Evolutionary conservation across 2,329 filamentous ascomycete species (phyloP), one percentile per base, ranked within the genome.

Genomic region (Niveomyces coronatus): DNA sequence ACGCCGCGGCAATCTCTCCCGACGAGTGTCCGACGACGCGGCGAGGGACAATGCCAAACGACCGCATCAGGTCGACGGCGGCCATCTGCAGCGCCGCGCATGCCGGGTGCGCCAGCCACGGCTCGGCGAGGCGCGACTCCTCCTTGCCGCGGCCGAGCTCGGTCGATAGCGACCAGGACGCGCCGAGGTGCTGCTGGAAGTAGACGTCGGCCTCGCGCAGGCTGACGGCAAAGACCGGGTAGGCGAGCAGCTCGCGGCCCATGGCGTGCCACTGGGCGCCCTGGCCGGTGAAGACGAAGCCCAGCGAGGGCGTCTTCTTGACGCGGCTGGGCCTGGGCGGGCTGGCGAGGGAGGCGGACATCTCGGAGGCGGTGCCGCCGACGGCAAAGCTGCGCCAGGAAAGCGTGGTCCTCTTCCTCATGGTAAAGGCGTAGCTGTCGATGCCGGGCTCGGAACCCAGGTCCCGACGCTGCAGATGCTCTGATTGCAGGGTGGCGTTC

Each of bases 71-170:
- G 5, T 62, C 51, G 1, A 62, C 49, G 2, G 66, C 42, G 3
- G 48, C 61, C 4, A 68, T 45, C 40, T 68, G 65, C 1, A 68
- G 15, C 0, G 59, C 58, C 3, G 63, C 64, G 29, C 56, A 64
- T 0, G 61, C 30, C 1, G 64, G 54, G 35, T 67, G 63, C 15
- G 52, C 52, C 20, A 51, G 54, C 27, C 61, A 48, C 2, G 61
- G 55, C 15, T 53, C 35, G n/a, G 9, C 24, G 32, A 3, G 34
- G 36, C 15, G 39, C 17, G 19, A 43, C 32, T 14, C n/a, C 9
- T 17, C 28, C 13, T 13, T 35, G 23, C n/a, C 22, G n/a, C 22
- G 10, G 4, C 42, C 46, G 2, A 56, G 41, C 38, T 54, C 51
- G 0, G 6, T 20, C 1, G 46, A 11, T 2, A 58, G 41, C 2